Percentiles rank a stretch among this genome's conserved stretches.
Conservation (phyloP, 2,329 filamentous ascomycete species). For the Fusarium euwallaceae region DNA sequence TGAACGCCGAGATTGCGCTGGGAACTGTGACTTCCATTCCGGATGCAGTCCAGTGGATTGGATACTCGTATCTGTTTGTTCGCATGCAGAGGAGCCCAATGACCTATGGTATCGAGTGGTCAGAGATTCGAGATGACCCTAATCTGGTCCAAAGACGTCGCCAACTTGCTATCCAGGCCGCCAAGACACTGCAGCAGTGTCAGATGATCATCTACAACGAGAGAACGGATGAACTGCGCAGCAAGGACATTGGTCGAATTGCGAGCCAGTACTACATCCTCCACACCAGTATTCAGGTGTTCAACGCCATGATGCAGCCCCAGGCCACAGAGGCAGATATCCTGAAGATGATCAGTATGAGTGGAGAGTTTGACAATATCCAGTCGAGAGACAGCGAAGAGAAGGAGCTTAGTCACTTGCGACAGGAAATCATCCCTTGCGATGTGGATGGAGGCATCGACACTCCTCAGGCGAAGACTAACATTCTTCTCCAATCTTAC, state of each 20-base stretch:
- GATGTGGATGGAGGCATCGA: conserved; percentile 81
- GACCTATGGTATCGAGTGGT: conserved; percentile 95
- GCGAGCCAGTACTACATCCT: conserved; percentile 97
- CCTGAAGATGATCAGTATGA: conserved; percentile 96
- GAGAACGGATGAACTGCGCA: conserved; percentile 88
- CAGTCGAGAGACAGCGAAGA: conserved; percentile 92
- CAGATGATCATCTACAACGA: conserved; percentile 99
- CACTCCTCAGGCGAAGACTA: conserved; percentile 89
- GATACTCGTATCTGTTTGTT: conserved; percentile 97
- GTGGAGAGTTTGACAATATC: conserved; percentile 97
- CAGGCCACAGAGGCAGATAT: conserved; percentile 91
- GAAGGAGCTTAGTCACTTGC: conserved; percentile 84
- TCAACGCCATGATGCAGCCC: conserved; percentile 94
- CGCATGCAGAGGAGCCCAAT: conserved; percentile 94
- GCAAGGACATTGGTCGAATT: conserved; percentile 96
- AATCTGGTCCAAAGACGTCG: conserved; percentile 87
- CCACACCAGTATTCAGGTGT: conserved; percentile 93
- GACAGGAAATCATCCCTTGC: conserved; percentile 79
- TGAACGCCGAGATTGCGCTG: conserved; percentile 94
- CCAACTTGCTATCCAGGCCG: conserved; percentile 89
- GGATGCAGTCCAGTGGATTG: conserved; percentile 96
- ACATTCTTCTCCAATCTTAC: conserved; percentile 93
- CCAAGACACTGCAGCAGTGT: conserved; percentile 86
- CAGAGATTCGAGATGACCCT: conserved; percentile 89
- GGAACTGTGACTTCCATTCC: conserved; percentile 95